Evolutionary conservation across 176 grass and related monocot species (phyloP), one percentile per base, ranked within the genome.

Genomic region (Juncus inflexus): DNA sequence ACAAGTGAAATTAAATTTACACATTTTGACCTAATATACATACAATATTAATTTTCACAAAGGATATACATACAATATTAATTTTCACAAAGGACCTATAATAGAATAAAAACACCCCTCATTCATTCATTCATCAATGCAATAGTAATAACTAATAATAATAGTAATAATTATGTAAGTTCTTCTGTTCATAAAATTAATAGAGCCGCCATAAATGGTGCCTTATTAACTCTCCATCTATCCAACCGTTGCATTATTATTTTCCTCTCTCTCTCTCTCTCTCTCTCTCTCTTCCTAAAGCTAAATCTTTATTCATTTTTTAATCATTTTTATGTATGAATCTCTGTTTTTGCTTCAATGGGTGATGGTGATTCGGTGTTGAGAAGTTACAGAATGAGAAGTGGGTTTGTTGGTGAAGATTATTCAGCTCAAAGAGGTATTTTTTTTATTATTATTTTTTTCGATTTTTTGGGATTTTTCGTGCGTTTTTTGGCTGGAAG

Each of bases 351-450:
- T 28, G 9, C 41, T 42, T 15, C 5, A 71, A 71, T 71, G 67
- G 53, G 39, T 19, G 67, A 70, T 71, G 67, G 55, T 71, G 67
- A 58, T 58, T 58, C 36, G 12, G 40, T 42, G 38, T 42, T 55
- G 67, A 35, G 39, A 19, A 35, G 42, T 71, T 71, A 37, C 38
- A 58, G 57, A 71, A 45, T 14, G 28, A 14, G 52, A 9, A 41
- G 52, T 45, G 37, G 67, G 14, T 37, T 58, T 45, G 51, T 50
- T 52, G 57, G 42, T 40, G 61, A 71, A 12, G 61, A 71, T 71
- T 12, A 8, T 15, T 12, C 52, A 42, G 3, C 7, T 45, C 67
- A 57, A 7, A 71, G 57, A 71, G 67, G 67, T 70, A 58, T 3
- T 58, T 58, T 42, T 4, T 68, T 68, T 19, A 7, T 8, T 8